These are phyloP conservation scores for Aspergillus floridensis DNA, from an alignment of 2,329 filamentous ascomycete genomes.

Conservation along the genomic window DNA sequence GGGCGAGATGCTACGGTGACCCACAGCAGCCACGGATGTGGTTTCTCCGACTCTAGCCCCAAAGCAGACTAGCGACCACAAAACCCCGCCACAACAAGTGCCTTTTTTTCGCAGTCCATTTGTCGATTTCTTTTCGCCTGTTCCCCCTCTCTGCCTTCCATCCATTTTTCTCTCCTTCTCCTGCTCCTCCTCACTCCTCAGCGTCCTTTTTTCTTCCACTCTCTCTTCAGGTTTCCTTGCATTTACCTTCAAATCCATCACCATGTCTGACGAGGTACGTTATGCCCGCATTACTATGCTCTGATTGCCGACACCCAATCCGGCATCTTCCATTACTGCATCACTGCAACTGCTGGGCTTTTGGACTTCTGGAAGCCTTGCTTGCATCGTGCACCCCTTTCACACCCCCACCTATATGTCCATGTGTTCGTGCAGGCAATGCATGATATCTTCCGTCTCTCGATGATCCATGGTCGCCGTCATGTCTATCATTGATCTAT, in stretches of 20 bases:
- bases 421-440: constrained; percentile 17
- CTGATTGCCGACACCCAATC: not conserved
- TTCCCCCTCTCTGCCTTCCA: constrained; percentile 24
- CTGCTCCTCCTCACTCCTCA: constrained; percentile 19
- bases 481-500: not conserved
- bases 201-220: constrained; percentile 18
- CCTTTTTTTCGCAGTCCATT: constrained; percentile 28
- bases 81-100: constrained; percentile 37
- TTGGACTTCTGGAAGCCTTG: constrained; percentile 25
- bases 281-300: constrained; percentile 20
- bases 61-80: constrained; percentile 23
- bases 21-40: constrained; percentile 2
- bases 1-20: constrained; percentile 12
- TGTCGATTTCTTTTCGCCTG: constrained; percentile 25
- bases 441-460: constrained; percentile 5
- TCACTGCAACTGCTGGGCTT: constrained; percentile 24
- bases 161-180: constrained; percentile 19
- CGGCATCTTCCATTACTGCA: constrained; percentile 17
- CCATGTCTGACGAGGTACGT: constrained; percentile 67
- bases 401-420: constrained; percentile 6
- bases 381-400: constrained; percentile 28
- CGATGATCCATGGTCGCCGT: not conserved
- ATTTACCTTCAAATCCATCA: constrained; percentile 42
- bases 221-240: constrained; percentile 19
- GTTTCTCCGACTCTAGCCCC: constrained; percentile 24